Percentiles rank a stretch among this genome's conserved stretches.
These are phyloP conservation scores for Kalmanozyma brasiliensis DNA, from an alignment of 1,284 basidiomycete species.

Conservation along the genomic window DNA sequence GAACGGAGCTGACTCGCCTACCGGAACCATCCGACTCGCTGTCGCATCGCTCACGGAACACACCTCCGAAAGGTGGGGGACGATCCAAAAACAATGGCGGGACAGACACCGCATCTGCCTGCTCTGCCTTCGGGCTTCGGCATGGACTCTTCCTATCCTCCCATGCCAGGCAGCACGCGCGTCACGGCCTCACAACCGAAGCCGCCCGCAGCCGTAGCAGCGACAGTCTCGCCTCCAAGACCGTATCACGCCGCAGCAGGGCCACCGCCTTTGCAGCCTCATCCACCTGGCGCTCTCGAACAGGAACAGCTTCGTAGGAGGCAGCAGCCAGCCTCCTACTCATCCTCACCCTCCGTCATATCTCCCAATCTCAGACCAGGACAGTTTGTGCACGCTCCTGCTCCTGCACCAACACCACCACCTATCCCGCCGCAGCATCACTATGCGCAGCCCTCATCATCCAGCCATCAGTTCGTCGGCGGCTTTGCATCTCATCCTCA, in stretches of 20 bases:
- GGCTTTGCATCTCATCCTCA: slow-evolving; percentile 23
- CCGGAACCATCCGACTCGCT: no score
- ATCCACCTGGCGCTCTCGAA: slow-evolving; percentile 44
- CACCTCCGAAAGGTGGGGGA: no score
- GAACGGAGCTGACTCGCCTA: no score
- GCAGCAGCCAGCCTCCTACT: slow-evolving; percentile 26
- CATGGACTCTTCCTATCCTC: slow-evolving; percentile 59
- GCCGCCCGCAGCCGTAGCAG: slow-evolving; percentile 9
- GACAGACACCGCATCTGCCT: slow-evolving; percentile 41
- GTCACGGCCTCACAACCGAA: slow-evolving; percentile 35
- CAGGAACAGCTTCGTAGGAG: slow-evolving; percentile 38
- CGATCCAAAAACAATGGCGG: slow-evolving; percentile 39
- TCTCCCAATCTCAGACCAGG: slow-evolving; percentile 28
- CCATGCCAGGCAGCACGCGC: slow-evolving; percentile 46
- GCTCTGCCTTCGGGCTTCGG: slow-evolving; percentile 59
- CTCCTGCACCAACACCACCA: slow-evolving; percentile 20
- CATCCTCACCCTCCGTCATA: slow-evolving; percentile 15
- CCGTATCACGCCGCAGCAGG: slow-evolving; percentile 27
- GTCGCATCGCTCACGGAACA: no score
- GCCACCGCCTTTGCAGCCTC: slow-evolving; percentile 50
- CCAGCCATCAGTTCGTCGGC: slow-evolving; percentile 20
- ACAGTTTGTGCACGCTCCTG: slow-evolving; percentile 40
- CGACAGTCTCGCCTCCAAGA: slow-evolving; percentile 5
- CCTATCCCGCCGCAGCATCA: background rate
- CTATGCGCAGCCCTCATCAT: slow-evolving; percentile 6